phyloP scores from a whole-genome alignment of 768 basidiomycete species.

The Termitomyces sp. region DNA sequence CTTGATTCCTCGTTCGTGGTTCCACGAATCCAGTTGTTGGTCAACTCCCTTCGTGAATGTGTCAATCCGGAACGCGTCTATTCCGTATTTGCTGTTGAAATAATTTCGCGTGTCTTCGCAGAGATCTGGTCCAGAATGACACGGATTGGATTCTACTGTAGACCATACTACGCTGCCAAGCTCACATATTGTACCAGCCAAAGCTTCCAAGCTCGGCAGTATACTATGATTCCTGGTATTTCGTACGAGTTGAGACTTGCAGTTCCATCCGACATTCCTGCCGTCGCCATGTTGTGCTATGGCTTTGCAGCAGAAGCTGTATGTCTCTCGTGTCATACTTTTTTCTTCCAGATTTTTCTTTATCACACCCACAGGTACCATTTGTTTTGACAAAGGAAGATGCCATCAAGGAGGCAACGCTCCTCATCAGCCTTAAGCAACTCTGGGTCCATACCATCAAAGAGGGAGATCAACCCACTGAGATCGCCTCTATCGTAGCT shows the following conservation, averaged over 20 bases:
- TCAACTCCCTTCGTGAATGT: background rate
- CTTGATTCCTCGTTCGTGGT: background rate
- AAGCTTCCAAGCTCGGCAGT: slow-evolving; percentile 8
- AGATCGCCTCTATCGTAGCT: slow-evolving; percentile 11
- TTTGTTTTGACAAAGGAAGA: slow-evolving; percentile 7
- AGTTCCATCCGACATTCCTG: slow-evolving; percentile 2
- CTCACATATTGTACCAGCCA: slow-evolving; percentile 11
- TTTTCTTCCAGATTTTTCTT: background rate
- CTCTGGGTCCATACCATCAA: slow-evolving; percentile 10
- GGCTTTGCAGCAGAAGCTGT: slow-evolving; percentile 13
- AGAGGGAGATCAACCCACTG: background rate
- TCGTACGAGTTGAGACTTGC: slow-evolving; percentile 12
- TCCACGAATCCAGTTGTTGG: slow-evolving; percentile 7
- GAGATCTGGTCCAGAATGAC: slow-evolving; percentile 5
- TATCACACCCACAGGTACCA: background rate
- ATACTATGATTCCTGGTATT: slow-evolving; percentile 6
- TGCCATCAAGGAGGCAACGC: slow-evolving; percentile 6
- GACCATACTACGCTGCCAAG: slow-evolving; percentile 13
- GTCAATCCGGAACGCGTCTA: slow-evolving; percentile 10
- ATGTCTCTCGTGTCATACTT: background rate
- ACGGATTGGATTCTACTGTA: background rate
- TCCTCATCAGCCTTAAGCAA: slow-evolving; percentile 1
- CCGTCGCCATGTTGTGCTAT: slow-evolving; percentile 7
- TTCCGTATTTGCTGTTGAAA: slow-evolving; percentile 11
- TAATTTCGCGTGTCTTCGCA: slow-evolving; percentile 9